Evolutionary conservation across 2,329 filamentous ascomycete species (phyloP), one percentile per base, ranked within the genome.

Genomic region (Trichoderma endophyticum): DNA sequence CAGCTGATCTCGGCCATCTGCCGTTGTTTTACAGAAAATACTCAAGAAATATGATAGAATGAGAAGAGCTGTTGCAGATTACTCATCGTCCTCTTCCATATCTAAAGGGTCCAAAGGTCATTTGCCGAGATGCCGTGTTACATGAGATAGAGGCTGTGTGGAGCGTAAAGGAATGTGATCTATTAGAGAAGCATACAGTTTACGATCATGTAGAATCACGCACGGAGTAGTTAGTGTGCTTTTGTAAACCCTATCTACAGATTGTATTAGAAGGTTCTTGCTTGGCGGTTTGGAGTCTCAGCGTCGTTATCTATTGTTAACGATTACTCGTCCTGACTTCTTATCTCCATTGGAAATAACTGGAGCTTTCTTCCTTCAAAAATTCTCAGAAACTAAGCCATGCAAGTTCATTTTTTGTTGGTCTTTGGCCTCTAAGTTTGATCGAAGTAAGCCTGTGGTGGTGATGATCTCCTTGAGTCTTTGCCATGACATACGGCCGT

Each of bases 131-230:
- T n/a, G n/a, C n/a, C n/a, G n/a, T n/a, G n/a, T n/a, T n/a, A n/a
- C n/a, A n/a, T 43, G 39, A 43, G 15, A 43, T 2, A 43, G 0
- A 4, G 39, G 43, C 4, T 51, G 3, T 51, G 21, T 21, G n/a
- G 0, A 51, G 0, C 8, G 21, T 51, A 1, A 21, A 51, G 8
- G 1, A 6, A 21, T 12, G 0, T 1, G 43, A 12, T 1, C 43
- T 51, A 51, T 12, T 12, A 21, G 8, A 51, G 9, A 21, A 51
- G 9, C 4, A 51, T 21, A 21, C 43, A 12, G 43, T 21, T n/a
- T 21, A 4, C 4, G 9, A 21, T 21, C n/a, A 21, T 48, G 18
- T 21, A 11, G 7, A n/a, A 11, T 51, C 4, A 51, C 4, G 4
- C 1, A 21, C 1, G 5, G n/a, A 12, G 18, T 12, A 3, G 9